A percentile compares a stretch with the other conserved stretches of the same genome.
These are phyloP conservation scores for Leucosporidium creatinivorum DNA, from an alignment of 768 basidiomycete genomes.

Conservation along the genomic window DNA sequence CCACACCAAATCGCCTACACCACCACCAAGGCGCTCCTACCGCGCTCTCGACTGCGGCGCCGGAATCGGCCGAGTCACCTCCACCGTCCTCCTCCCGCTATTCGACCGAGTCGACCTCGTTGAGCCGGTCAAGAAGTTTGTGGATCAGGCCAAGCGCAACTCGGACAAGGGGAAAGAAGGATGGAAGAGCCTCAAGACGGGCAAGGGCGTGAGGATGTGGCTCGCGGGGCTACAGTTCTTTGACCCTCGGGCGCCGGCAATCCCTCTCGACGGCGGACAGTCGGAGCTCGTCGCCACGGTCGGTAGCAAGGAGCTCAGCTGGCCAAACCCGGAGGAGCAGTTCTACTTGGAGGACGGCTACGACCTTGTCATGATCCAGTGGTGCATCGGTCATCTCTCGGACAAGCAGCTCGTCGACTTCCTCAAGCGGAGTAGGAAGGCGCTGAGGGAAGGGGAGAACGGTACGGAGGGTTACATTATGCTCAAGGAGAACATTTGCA, in stretches of 20 bases:
- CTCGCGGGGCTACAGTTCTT: slow-evolving; percentile 72
- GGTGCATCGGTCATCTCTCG: slow-evolving; percentile 84
- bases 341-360: slow-evolving; percentile 51
- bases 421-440: slow-evolving; percentile 55
- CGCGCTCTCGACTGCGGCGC: slow-evolving; percentile 87
- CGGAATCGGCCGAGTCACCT: slow-evolving; percentile 86
- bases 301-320: slow-evolving; percentile 52
- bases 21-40: slow-evolving; percentile 37
- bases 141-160: slow-evolving; percentile 54
- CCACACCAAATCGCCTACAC: slow-evolving; percentile 2
- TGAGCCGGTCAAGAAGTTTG: slow-evolving; percentile 75
- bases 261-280: slow-evolving; percentile 18
- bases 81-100: slow-evolving; percentile 79
- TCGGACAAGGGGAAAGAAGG: slow-evolving; percentile 37
- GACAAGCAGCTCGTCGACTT: slow-evolving; percentile 71
- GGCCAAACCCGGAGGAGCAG: slow-evolving; percentile 33
- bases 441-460: slow-evolving; percentile 48
- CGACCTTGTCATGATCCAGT: slow-evolving; percentile 93
- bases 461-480: slow-evolving; percentile 52
- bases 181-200: slow-evolving; percentile 24
- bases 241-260: slow-evolving; percentile 55
- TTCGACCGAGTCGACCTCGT: slow-evolving; percentile 78
- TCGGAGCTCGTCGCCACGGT: slow-evolving; percentile 56
- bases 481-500: slow-evolving; percentile 74
- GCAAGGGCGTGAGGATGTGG: slow-evolving; percentile 69